Evolutionary conservation across 148 eudicot genomes (phyloP).

Genomic region (Persicaria maculosa): DNA sequence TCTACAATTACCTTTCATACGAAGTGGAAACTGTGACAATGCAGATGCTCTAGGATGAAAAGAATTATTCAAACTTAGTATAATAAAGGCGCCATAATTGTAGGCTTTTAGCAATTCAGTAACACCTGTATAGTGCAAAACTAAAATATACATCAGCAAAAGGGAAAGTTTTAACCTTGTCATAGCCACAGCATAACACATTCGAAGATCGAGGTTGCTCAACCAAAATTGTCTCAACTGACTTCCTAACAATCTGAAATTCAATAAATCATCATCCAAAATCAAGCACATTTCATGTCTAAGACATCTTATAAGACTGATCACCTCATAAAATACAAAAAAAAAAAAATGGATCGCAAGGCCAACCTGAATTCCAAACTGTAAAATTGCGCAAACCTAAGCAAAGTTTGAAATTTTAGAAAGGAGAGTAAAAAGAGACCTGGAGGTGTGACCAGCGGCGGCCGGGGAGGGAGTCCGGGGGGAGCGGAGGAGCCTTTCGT

Average conservation of each 20-base stretch:
- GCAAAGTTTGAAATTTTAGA: not conserved
- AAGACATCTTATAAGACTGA: not conserved
- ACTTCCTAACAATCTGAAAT: constrained; percentile 58
- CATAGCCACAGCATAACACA: constrained; percentile 54
- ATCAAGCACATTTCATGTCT: not conserved
- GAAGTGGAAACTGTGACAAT: not conserved
- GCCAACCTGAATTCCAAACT: not conserved
- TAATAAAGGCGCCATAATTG: no score
- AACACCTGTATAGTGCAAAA: not conserved
- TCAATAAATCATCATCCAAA: not conserved
- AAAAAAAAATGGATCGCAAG: not conserved
- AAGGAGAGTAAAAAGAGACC: constrained; percentile 24
- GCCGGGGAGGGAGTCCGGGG: constrained; percentile 18
- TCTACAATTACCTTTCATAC: no score
- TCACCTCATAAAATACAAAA: not conserved
- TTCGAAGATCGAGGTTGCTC: constrained; percentile 29
- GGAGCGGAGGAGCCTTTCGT: constrained; percentile 42
- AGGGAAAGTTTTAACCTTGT: constrained; percentile 29
- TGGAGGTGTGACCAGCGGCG: constrained; percentile 48
- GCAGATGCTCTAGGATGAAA: constrained; percentile 1
- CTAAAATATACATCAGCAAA: not conserved
- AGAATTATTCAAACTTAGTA: not conserved
- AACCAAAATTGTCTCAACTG: constrained; percentile 30
- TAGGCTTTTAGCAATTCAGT: not conserved
- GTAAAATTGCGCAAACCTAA: not conserved